phyloP scores from a whole-genome alignment of 805 yeast genomes.

The Candida incommunis region DNA sequence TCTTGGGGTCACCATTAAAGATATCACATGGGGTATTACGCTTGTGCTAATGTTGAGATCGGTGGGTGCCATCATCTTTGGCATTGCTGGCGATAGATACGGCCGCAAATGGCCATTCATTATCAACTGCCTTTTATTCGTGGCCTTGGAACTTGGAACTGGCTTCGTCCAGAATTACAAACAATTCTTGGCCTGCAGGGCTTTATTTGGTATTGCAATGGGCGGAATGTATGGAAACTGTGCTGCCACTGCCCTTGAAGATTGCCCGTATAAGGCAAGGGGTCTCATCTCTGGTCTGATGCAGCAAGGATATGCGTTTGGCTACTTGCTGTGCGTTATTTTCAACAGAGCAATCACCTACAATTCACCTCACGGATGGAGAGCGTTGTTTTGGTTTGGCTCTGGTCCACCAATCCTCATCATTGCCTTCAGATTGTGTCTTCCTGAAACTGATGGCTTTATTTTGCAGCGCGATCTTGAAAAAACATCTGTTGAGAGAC shows the following conservation, averaged over 20 bases:
- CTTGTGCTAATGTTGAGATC: conserved; percentile 59
- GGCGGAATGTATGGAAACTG: conserved; percentile 59
- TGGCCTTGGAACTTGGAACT: conserved; percentile 47
- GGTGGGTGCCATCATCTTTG: conserved; percentile 56
- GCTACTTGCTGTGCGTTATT: conserved; percentile 50
- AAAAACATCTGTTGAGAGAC: conserved; percentile 6
- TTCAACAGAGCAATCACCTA: conserved; percentile 46
- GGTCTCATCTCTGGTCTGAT: conserved; percentile 54
- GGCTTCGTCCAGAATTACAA: conserved; percentile 46
- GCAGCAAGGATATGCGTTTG: conserved; percentile 72
- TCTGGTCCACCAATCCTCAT: conserved; percentile 52
- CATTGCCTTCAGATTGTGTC: conserved; percentile 39
- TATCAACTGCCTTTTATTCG: conserved; percentile 35
- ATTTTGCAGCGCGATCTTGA: conserved; percentile 19
- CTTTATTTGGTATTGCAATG: conserved; percentile 55
- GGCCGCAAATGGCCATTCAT: conserved; percentile 62
- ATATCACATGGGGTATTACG: conserved; percentile 61
- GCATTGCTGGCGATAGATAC: conserved; percentile 42
- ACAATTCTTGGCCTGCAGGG: conserved; percentile 48
- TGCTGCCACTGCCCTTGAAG: conserved; percentile 54
- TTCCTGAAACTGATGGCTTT: conserved; percentile 49
- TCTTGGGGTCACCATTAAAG: conserved; percentile 28
- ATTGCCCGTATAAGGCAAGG: conserved; percentile 43
- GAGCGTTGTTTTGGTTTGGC: conserved; percentile 60
- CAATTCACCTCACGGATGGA: conserved; percentile 43